Percentiles rank a stretch among this genome's conserved stretches.
Conservation (phyloP, 352 stramenopile species). For the Hyphochytrium catenoides region DNA sequence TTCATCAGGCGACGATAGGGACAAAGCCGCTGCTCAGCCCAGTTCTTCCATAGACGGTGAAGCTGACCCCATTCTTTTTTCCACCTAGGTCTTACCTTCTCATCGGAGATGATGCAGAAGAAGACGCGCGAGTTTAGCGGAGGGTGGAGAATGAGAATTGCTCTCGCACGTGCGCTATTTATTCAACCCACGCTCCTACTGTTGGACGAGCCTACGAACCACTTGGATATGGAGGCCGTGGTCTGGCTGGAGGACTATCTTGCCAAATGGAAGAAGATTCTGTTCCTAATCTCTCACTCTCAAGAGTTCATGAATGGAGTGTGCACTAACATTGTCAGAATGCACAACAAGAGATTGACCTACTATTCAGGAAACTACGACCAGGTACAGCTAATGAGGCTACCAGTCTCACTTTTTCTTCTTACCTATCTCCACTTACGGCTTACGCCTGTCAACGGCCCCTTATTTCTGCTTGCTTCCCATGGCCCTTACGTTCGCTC, state of each 20-base stretch:
- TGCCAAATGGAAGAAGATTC: conserved; percentile 85
- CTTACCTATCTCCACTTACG: no score
- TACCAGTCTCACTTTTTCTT: no score
- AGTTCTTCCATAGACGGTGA: no score
- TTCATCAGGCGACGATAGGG: no score
- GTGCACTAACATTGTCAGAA: conserved; percentile 93
- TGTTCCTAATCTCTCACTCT: conserved; percentile 91
- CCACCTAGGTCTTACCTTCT: conserved; percentile 93
- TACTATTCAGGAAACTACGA: conserved; percentile 98
- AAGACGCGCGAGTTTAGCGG: conserved; percentile 79
- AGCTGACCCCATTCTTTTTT: no score
- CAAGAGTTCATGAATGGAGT: conserved; percentile 97
- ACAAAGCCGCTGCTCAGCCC: no score
- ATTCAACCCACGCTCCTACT: conserved; percentile 82
- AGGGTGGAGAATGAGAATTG: conserved; percentile 89
- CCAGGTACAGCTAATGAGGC: no score
- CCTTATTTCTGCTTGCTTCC: no score
- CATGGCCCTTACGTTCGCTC: no score
- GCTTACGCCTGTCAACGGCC: no score
- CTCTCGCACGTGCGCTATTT: conserved; percentile 85
- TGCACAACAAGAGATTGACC: conserved; percentile 77
- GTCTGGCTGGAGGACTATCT: conserved; percentile 97
- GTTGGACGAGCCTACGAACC: conserved; percentile 84
- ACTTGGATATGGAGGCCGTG: conserved; percentile 91
- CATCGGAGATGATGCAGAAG: conserved; percentile 76